Evolutionary conservation across 148 eudicot species (phyloP), one percentile per base, ranked within the genome.

Genomic region (Arbutus unedo): DNA sequence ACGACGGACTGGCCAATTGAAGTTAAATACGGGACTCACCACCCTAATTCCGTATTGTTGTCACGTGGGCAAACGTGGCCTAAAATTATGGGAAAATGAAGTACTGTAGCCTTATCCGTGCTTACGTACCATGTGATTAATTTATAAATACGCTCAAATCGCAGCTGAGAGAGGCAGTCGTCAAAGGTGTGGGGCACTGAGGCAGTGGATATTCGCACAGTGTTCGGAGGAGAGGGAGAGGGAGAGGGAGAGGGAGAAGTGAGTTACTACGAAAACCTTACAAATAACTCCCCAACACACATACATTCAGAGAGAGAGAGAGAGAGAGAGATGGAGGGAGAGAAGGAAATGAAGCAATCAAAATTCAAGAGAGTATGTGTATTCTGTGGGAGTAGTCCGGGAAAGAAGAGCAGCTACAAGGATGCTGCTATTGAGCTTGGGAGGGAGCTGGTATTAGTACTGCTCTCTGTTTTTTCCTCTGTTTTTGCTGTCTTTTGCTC

Each of bases 351-450:
- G 82, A 55, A 79, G 73, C 73, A 83, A 79, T 84, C 90, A 51
- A 86, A 79, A 82, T 88, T 88, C 81, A 86, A 84, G 64, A 74
- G 86, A 47, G 80, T 88, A 2, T 86, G 90, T 80, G 90, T 86
- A 25, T 88, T 88, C 66, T 88, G 90, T 84, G 90, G 88, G 62
- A 88, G 88, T 82, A 88, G 90, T 53, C 85, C 88, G 31, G 90
- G 90, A 18, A 88, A 88, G 64, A 88, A 83, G 54, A 87, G 85
- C 78, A 86, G 85, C 55, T 88, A 88, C 80, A 88, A 81, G 76
- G 88, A 86, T 49, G 90, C 90, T 18, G 88, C 90, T 9, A 70
- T 88, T 4, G 87, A 88, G 72, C 85, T 88, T 49, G 90, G 90
- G 38, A 78, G 81, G 53, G 88, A 88, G 66, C 76, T 88, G 87